Evolutionary conservation across 768 basidiomycete genomes (phyloP), one percentile per base, ranked within the genome.

Genomic region (Trametes punicea): DNA sequence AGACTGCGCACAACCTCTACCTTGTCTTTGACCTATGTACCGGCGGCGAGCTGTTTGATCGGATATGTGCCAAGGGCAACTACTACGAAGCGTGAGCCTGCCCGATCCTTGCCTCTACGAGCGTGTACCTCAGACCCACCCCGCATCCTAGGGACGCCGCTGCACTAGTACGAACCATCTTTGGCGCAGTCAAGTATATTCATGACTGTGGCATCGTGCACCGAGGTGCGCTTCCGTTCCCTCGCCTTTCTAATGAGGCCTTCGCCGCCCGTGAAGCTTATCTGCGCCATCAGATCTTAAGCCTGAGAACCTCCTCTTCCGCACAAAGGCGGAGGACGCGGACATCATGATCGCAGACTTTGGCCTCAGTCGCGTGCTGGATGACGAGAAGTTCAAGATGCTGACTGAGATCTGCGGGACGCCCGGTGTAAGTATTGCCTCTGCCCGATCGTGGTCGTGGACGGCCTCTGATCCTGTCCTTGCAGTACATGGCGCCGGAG

Each of bases 341-440:
- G 94, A 96, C 66, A 87, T 99, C 65, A 91, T 97, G 86, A 86
- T 99, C 55, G 96, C 96, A 0, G 96, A 99, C 71, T 99, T 99
- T 69, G 96, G 95, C 16, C 79, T 97, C 56, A 87, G 87, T 67
- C 84, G 93, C 30, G 81, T 98, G 38, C 88, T 98, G 81, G 87
- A 95, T 33, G 92, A 93, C 63, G 86, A 90, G 59, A 93, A 93
- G 70, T 80, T 94, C 64, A 87, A 83, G 53, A 72, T 90, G 65
- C 76, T 99, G 60, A 98, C 94, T 0, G 97, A 98, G 70, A 90
- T 98, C 33, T 99, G 96, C 64, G 96, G 96, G 13, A 95, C 93
- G 2, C 93, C 92, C 27, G 92, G 93, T 15, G 85, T 85, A 63
- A 71, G 81, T 74, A 16, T 25, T 36, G 26, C 23, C 33, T 4